Evolutionary conservation across 495 filamentous ascomycete species (phyloP).

Genomic region (Hypoxylon fragiforme): DNA sequence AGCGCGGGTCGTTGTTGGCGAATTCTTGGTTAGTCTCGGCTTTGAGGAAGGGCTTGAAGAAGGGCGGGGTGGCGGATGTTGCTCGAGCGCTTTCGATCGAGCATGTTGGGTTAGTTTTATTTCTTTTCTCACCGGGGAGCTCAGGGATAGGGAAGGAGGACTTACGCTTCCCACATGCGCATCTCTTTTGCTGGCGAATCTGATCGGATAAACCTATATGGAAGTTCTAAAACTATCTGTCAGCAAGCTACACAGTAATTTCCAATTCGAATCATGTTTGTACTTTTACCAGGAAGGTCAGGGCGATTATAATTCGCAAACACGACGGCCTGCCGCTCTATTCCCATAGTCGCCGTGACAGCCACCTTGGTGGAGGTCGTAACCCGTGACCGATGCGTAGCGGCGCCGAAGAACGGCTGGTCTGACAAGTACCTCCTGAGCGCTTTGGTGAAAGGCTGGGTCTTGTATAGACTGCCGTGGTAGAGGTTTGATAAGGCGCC

Average conservation of each 20-base stretch:
- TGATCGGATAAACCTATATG: conserved; percentile 51
- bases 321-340: conserved; percentile 44
- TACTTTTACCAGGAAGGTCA: conserved; percentile 15
- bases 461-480: conserved; percentile 48
- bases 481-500: conserved; percentile 40
- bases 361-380: conserved; percentile 48
- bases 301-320: conserved; percentile 59
- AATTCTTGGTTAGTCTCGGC: conserved; percentile 42
- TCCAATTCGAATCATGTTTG: background rate
- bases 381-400: conserved; percentile 27
- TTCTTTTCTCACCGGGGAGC: background rate
- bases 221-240: conserved; percentile 11
- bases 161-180: conserved; percentile 58
- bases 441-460: conserved; percentile 41
- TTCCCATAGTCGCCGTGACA: conserved; percentile 47
- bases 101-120: conserved; percentile 20
- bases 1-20: conserved; percentile 49
- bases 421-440: conserved; percentile 39
- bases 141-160: background rate
- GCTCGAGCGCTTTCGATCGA: conserved; percentile 42
- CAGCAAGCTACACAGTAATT: background rate
- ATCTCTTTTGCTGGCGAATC: conserved; percentile 47
- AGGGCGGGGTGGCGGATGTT: conserved; percentile 52
- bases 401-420: conserved; percentile 45
- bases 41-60: conserved; percentile 53